Evolutionary conservation across 1,284 basidiomycete genomes (phyloP), one percentile per base, ranked within the genome.

Genomic region (Ustilago bromivora): DNA sequence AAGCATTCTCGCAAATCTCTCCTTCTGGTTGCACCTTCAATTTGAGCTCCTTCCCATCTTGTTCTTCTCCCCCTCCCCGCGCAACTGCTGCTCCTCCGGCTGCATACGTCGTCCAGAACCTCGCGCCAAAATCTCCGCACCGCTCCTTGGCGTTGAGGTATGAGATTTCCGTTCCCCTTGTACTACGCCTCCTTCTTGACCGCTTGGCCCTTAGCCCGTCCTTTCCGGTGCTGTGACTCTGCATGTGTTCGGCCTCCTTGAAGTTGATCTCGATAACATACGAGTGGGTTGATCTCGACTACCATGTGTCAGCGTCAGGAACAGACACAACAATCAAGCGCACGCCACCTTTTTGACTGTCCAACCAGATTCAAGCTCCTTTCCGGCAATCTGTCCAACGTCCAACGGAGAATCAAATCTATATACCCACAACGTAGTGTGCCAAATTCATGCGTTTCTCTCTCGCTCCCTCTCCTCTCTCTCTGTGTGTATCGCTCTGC

Each of bases 1-100:
- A 32, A n/a, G 4, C 8, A 5, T 43, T n/a, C 23, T 60, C 63
- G 63, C 52, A 66, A 66, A 66, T 66, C 63, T 66, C 57, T 66
- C 41, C 31, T 19, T 51, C 49, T 51, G n/a, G 9, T 38, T 5
- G 10, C 46, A 13, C 15, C 8, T 49, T 28, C 46, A 41, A 12
- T 41, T 41, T 41, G 40, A 41, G 40, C 35, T 40, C 10, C 34
- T 36, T 34, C 34, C 4, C 34, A 17, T 34, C 13, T 17, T 19
- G 28, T 54, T n/a, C 31, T 36, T 36, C 23, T 23, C 3, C 46
- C 15, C 11, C 38, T 40, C 15, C 38, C 46, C 23, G 46, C 46
- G 8, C 40, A 12, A 38, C 36, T 13, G 36, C 36, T 38, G 1
- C 10, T 13, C 13, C 36, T 38, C 23, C 23, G 23, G 4, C 36